These are phyloP conservation scores for Glycine soja DNA, from an alignment of 306 rosid genomes.

Conservation along the genomic window DNA sequence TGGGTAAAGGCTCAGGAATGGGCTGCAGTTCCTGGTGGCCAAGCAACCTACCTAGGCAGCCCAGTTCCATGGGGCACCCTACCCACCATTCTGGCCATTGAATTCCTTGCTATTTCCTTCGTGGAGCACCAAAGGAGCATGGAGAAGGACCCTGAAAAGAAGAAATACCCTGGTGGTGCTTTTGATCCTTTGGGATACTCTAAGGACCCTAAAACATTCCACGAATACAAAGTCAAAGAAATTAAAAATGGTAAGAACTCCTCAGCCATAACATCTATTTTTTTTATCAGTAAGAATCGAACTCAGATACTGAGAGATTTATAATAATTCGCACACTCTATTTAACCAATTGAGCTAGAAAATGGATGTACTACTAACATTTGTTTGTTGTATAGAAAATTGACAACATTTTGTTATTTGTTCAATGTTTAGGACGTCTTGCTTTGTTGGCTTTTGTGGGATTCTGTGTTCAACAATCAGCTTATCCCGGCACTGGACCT, in stretches of 20 bases:
- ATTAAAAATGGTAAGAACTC: conserved; percentile 71
- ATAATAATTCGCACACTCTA: too few species aligned
- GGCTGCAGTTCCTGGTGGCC: conserved; percentile 97
- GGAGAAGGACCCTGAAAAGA: conserved; percentile 97
- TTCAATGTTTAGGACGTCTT: conserved; percentile 67
- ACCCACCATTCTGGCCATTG: conserved; percentile 90
- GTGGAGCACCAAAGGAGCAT: conserved; percentile 99
- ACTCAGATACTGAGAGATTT: too few species aligned
- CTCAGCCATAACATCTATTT: too few species aligned
- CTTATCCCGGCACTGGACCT: conserved; percentile 99
- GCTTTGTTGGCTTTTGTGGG: conserved; percentile 96
- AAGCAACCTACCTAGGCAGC: conserved; percentile 93
- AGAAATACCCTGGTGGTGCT: conserved; percentile 98
- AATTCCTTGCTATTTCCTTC: conserved; percentile 85
- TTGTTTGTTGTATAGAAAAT: not conserved
- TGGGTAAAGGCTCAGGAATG: conserved; percentile 98
- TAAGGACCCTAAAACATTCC: conserved; percentile 84
- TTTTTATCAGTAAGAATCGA: too few species aligned
- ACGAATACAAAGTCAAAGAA: conserved; percentile 94
- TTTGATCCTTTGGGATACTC: conserved; percentile 98
- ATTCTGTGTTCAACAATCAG: conserved; percentile 86
- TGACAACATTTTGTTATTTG: not conserved
- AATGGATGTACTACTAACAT: too few species aligned
- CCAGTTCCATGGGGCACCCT: conserved; percentile 99
- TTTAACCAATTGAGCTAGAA: too few species aligned